phyloP scores from a whole-genome alignment of 176 grass and related monocot species.

The Zea luxurians region DNA sequence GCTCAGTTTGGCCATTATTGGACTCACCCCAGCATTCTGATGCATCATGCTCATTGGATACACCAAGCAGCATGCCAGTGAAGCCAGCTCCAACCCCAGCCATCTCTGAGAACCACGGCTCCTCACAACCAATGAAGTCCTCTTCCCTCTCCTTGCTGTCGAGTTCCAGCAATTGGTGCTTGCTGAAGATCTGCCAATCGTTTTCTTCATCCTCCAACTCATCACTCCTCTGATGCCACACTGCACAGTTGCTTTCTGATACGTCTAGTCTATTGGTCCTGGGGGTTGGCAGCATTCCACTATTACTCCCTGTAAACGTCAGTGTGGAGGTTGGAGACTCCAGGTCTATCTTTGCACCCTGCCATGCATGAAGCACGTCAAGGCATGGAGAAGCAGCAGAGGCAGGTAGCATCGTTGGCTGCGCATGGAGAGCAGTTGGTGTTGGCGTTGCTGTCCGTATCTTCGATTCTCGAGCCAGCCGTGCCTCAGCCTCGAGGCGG shows the following conservation, averaged over 20 bases:
- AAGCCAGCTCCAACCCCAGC: constrained; percentile 44
- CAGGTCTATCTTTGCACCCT: constrained; percentile 51
- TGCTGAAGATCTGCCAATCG: constrained; percentile 58
- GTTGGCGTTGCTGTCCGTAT: constrained; percentile 40
- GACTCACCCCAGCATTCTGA: constrained; percentile 77
- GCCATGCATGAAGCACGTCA: constrained; percentile 59
- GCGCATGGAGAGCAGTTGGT: constrained; percentile 24
- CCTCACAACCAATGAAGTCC: constrained; percentile 43
- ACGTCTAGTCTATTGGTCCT: constrained; percentile 30
- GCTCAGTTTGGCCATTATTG: constrained; percentile 43
- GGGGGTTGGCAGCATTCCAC: constrained; percentile 34
- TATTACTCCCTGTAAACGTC: constrained; percentile 62
- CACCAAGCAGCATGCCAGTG: constrained; percentile 67
- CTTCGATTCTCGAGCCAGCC: constrained; percentile 73
- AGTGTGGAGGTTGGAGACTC: constrained; percentile 92
- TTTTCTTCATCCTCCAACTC: constrained; percentile 46
- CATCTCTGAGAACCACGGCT: constrained; percentile 55
- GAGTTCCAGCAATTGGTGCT: constrained; percentile 48
- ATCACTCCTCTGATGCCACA: constrained; percentile 38
- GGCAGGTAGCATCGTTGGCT: neutral
- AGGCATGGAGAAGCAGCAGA: constrained; percentile 42
- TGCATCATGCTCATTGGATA: constrained; percentile 46
- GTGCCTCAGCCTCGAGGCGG: constrained; percentile 85
- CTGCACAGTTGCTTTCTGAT: constrained; percentile 35
- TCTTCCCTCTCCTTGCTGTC: constrained; percentile 41